Percentiles rank a stretch among this genome's conserved stretches.
Evolutionary conservation across 148 eudicot species (phyloP).

Genomic region (Heliamphora exappendiculata): DNA sequence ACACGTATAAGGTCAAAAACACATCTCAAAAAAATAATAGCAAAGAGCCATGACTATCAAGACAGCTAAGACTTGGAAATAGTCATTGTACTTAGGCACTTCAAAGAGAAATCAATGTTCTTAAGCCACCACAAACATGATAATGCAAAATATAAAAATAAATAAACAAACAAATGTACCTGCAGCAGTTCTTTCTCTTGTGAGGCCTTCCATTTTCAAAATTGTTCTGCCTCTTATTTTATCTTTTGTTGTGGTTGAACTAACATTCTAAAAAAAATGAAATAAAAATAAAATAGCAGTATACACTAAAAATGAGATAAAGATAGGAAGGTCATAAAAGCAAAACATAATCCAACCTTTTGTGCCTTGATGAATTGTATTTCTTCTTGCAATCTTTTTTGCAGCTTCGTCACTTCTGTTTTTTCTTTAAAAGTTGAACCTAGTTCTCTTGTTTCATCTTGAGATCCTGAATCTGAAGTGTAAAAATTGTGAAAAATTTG

Average conservation of each 20-base stretch:
- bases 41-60: too few relatives aligned
- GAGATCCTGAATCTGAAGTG: constrained; percentile 16
- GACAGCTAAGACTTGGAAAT: too few relatives aligned
- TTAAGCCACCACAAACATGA: not conserved
- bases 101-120: too few relatives aligned
- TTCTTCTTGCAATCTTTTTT: constrained; percentile 24
- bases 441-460: constrained; percentile 22
- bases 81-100: too few relatives aligned
- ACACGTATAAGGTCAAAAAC: too few relatives aligned
- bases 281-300: constrained; percentile 11
- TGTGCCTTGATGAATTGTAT: constrained; percentile 66
- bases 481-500: not conserved
- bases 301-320: not conserved
- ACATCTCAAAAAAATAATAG: too few relatives aligned
- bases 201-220: constrained; percentile 93
- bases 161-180: constrained; percentile 30
- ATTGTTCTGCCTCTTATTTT: constrained; percentile 95
- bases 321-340: constrained; percentile 8
- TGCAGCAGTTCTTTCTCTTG: constrained; percentile 90
- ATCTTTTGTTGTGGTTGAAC: constrained; percentile 94
- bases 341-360: constrained; percentile 12
- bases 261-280: constrained; percentile 20
- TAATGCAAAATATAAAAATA: not conserved
- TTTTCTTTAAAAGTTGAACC: constrained; percentile 18
- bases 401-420: constrained; percentile 21